Evolutionary conservation across 2,329 filamentous ascomycete species (phyloP), one percentile per base, ranked within the genome.

Genomic region (Pseudocercospora cruenta): DNA sequence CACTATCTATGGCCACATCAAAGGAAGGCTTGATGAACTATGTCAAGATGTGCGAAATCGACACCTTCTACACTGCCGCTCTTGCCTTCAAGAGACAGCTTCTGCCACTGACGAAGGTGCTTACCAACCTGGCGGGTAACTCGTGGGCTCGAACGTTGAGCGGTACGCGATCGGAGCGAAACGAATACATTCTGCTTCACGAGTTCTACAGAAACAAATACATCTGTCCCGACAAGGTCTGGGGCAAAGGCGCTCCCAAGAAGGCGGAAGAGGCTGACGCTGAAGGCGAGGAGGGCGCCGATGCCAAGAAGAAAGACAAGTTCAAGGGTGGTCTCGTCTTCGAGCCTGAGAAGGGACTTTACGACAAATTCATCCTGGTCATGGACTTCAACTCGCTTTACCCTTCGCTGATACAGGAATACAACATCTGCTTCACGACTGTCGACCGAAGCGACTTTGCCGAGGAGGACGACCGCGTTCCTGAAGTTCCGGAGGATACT

Each of bases 361-460:
- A 99, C 77, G 95, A 99, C 85, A 96, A 96, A 81, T 97, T 96
- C 79, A 91, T 99, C 62, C 87, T 99, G 63, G 96, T 99, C 79
- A 99, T 99, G 96, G 95, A 99, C 84, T 99, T 99, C 84, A 99
- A 99, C 86, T 97, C 94, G 74, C 84, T 99, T 68, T 99, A 99
- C 75, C 95, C 95, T 33, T 97, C 93, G 76, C 98, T 99, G 76
- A 99, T 99, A 68, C 96, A 99, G 77, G 96, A 99, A 85, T 99
- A 90, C 82, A 99, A 99, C 80, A 99, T 99, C 73, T 99, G 96
- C 83, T 99, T 99, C 80, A 99, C 95, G 1, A 99, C 96, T 0
- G 93, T 99, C 6, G 92, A 98, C 68, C 86, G 95, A 72, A 84
- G 87, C 47, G 83, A 87, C 67, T 81, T 90, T 73, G 91, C 88